Percentiles rank a stretch among this genome's conserved stretches.
phyloP scores from a whole-genome alignment of 495 filamentous ascomycete genomes.

The Penicillium psychrofluorescens region DNA sequence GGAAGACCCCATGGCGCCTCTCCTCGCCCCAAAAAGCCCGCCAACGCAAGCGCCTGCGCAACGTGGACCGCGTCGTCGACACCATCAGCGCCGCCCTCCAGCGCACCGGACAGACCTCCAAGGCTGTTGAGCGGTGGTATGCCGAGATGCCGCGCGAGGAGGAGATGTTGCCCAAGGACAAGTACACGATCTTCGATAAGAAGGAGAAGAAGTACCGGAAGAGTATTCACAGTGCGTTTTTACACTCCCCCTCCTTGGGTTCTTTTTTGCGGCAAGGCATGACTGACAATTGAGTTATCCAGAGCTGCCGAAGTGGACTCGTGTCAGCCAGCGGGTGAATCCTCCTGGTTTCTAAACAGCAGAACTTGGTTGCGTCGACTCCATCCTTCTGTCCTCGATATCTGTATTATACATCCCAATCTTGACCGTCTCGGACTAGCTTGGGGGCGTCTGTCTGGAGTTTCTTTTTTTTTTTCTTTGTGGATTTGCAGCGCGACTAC shows the following conservation, averaged over 20 bases:
- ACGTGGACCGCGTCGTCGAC: slow-evolving; percentile 76
- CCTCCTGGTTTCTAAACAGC: slow-evolving; percentile 77
- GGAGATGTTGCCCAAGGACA: slow-evolving; percentile 94
- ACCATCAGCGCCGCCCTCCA: slow-evolving; percentile 67
- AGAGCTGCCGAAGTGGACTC: slow-evolving; percentile 95
- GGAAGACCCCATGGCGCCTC: slow-evolving; percentile 98
- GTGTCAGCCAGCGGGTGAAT: slow-evolving; percentile 86
- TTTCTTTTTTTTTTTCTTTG: no score
- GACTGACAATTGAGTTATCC: slow-evolving; percentile 1
- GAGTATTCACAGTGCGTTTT: slow-evolving; percentile 83
- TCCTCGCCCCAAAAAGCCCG: slow-evolving; percentile 84
- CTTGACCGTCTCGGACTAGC: background rate
- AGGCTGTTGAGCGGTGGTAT: slow-evolving; percentile 81
- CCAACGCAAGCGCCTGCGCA: slow-evolving; percentile 76
- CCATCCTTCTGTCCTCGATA: slow-evolving; percentile 1
- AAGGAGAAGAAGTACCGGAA: slow-evolving; percentile 95
- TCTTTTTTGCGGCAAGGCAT: background rate
- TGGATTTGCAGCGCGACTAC: background rate
- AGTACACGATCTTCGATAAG: slow-evolving; percentile 95
- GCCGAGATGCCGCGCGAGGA: slow-evolving; percentile 89
- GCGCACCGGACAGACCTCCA: slow-evolving; percentile 60
- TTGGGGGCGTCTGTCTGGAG: slow-evolving; percentile 3
- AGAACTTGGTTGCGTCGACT: background rate
- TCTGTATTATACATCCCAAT: slow-evolving; percentile 29
- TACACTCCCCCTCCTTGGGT: no score